Conservation (phyloP, 345 rosid genomes). For the Carallia brachiata region DNA sequence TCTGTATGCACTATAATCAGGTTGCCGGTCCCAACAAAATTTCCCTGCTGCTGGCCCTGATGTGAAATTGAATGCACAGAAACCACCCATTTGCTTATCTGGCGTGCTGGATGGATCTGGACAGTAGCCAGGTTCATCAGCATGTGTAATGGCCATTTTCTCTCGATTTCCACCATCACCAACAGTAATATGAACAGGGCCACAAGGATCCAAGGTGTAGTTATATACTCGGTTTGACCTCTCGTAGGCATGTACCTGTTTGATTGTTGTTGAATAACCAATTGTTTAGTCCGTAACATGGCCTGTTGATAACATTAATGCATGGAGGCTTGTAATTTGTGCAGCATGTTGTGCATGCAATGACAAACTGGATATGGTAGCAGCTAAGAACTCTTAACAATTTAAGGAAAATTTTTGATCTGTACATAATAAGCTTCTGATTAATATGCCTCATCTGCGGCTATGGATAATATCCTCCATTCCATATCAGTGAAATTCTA, state of each 20-base stretch:
- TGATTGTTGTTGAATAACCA: too few relatives aligned
- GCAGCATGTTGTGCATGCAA: too few relatives aligned
- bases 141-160: slow-evolving; percentile 57
- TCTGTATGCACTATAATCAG: slow-evolving; percentile 86
- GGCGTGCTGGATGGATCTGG: slow-evolving; percentile 60
- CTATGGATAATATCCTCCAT: too few relatives aligned
- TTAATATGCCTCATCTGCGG: too few relatives aligned
- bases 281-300: too few relatives aligned
- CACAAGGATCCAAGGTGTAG: slow-evolving; percentile 79
- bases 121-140: slow-evolving; percentile 87
- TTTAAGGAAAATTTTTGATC: too few relatives aligned
- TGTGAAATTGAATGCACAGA: slow-evolving; percentile 77
- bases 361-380: too few relatives aligned
- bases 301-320: too few relatives aligned
- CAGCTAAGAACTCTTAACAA: too few relatives aligned
- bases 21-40: slow-evolving; percentile 92
- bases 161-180: slow-evolving; percentile 85
- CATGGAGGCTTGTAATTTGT: too few relatives aligned
- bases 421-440: too few relatives aligned
- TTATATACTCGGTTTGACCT: slow-evolving; percentile 86
- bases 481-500: too few relatives aligned
- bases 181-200: slow-evolving; percentile 63
- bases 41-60: slow-evolving; percentile 61
- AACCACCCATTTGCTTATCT: slow-evolving; percentile 50
- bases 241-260: slow-evolving; percentile 89